Evolutionary conservation across 2,329 filamentous ascomycete genomes (phyloP), one percentile per base, ranked within the genome.

Genomic region (Aspergillus niger): DNA sequence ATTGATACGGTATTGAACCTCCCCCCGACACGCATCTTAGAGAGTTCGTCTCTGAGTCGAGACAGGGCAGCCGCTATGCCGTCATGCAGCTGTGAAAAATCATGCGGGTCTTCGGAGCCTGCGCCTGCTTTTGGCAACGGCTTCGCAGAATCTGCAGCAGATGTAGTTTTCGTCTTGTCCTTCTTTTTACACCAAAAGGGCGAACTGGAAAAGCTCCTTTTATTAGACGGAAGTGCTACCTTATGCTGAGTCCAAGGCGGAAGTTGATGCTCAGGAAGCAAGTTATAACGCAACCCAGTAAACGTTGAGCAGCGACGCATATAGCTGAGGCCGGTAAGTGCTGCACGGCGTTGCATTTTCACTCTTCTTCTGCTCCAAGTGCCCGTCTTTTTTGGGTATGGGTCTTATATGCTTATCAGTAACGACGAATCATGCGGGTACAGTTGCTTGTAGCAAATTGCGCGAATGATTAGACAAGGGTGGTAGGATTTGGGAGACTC

Each of bases 1-100:
- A 91, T 77, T 1, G 83, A 72, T 51, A 87, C 83, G 0, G 86
- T 84, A 63, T 88, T 89, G 70, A 89, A 82, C 26, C 86, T 77
- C 0, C 87, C 88, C 5, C 86, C 86, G 0, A 84, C 81, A 4
- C 86, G 80, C 11, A 90, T 77, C 70, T 88, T 87, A 1, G 83
- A 81, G 1, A 91, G 76, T 8, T 89, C 85, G 65, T 84, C 82
- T 63, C 85, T 86, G 24, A 91, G 77, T 54, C 80, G 81, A 58
- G 84, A 80, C 10, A 87, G 75, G 0, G 83, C 80, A 57, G 80
- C 80, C 11, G 81, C 76, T 57, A 90, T 86, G 8, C 83, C 81
- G 0, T 77, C 69, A 63, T 89, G 80, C 3, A 91, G 77, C 8
- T 77, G 74, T 5, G 83, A 80, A 66, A 90, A 84, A 73, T 90